Conservation (phyloP, 2,329 filamentous ascomycete species). For the Clathrospora elynae region DNA sequence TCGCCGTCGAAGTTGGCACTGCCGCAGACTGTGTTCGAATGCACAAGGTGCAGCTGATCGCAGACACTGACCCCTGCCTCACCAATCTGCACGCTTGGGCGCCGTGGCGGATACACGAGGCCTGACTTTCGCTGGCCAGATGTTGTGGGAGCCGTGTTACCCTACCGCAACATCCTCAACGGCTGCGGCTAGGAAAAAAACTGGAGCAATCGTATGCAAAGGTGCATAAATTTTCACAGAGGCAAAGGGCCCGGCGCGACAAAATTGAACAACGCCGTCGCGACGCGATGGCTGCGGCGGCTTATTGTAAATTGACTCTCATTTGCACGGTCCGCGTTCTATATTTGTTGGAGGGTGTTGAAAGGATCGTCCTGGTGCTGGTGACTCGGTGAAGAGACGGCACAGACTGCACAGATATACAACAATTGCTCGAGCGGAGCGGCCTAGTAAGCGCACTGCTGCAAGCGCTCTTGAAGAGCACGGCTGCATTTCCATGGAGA, state of each 20-base stretch:
- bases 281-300: neutral
- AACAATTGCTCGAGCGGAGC: slow-evolving; percentile 22
- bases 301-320: slow-evolving; percentile 33
- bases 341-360: slow-evolving; percentile 19
- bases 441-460: slow-evolving; percentile 16
- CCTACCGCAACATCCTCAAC: slow-evolving; percentile 16
- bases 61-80: slow-evolving; percentile 11
- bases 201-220: slow-evolving; percentile 28
- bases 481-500: slow-evolving; percentile 10
- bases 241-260: slow-evolving; percentile 18
- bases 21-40: slow-evolving; percentile 23
- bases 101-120: slow-evolving; percentile 7
- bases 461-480: slow-evolving; percentile 17
- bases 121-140: slow-evolving; percentile 13
- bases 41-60: slow-evolving; percentile 28
- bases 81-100: slow-evolving; percentile 16
- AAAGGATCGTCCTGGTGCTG: slow-evolving; percentile 13
- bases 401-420: slow-evolving; percentile 17
- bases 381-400: slow-evolving; percentile 13
- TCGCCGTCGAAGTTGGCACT: slow-evolving; percentile 24
- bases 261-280: slow-evolving; percentile 1
- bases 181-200: slow-evolving; percentile 34
- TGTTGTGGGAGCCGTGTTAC: slow-evolving; percentile 22
- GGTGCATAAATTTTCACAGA: slow-evolving; percentile 32
- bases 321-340: slow-evolving; percentile 31